These are phyloP conservation scores for Cercophora scortea DNA, from an alignment of 495 filamentous ascomycete species.

Conservation along the genomic window DNA sequence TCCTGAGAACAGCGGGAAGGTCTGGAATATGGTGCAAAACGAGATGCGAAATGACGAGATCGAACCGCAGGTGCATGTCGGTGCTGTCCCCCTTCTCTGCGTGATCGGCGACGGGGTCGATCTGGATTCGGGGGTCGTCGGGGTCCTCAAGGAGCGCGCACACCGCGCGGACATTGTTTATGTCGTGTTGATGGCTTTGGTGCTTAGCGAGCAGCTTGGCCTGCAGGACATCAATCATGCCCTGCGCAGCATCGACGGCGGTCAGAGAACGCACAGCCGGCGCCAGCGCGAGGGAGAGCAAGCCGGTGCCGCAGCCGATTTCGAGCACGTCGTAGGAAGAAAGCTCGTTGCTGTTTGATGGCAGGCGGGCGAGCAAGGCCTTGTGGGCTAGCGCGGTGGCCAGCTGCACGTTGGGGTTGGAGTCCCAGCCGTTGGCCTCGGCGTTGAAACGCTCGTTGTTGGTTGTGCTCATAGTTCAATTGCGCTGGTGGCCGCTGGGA, in stretches of 20 bases:
- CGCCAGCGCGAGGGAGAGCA: conserved; percentile 41
- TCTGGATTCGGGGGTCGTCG: conserved; percentile 17
- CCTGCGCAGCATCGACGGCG: conserved; percentile 42
- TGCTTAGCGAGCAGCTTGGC: conserved; percentile 25
- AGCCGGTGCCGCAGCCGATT: conserved; percentile 50
- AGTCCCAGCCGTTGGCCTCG: conserved; percentile 33
- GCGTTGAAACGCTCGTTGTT: conserved; percentile 30
- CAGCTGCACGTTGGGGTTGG: conserved; percentile 25
- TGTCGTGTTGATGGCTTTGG: not conserved
- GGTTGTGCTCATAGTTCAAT: not conserved
- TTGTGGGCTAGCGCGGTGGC: conserved; percentile 24
- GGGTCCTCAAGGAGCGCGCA: conserved; percentile 9
- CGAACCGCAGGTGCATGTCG: conserved; percentile 24
- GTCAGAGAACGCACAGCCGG: conserved; percentile 33
- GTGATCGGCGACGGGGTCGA: conserved; percentile 9
- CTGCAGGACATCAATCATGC: conserved; percentile 45
- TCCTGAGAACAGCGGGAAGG: conserved; percentile 28
- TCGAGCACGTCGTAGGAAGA: conserved; percentile 38
- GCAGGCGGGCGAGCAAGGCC: conserved; percentile 20
- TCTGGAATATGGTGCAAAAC: conserved; percentile 48
- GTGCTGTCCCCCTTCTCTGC: not conserved
- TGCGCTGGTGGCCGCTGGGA: not conserved
- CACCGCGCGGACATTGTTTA: conserved; percentile 12
- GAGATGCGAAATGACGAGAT: conserved; percentile 43
- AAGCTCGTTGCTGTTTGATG: conserved; percentile 1